A percentile compares a stretch with the other conserved stretches of the same genome.
Conservation (phyloP, 2,329 filamentous ascomycete species). For the Gaeumannomyces sp. region DNA sequence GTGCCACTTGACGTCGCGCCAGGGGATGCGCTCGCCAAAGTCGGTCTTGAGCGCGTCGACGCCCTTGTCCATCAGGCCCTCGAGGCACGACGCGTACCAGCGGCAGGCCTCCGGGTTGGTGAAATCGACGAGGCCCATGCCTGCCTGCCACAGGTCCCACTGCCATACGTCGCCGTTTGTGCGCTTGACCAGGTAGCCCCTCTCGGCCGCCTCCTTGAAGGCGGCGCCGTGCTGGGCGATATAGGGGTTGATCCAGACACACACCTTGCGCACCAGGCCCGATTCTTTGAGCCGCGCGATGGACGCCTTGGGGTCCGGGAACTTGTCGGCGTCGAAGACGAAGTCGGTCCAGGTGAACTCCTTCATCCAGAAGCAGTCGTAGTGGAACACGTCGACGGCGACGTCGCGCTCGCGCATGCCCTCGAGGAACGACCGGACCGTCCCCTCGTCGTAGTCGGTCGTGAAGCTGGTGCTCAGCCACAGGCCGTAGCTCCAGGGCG, state of each 20-base stretch:
- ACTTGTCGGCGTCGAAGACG: slow-evolving; percentile 60
- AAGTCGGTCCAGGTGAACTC: slow-evolving; percentile 73
- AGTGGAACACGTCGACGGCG: slow-evolving; percentile 67
- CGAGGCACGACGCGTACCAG: slow-evolving; percentile 60
- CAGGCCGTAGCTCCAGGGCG: slow-evolving; percentile 68
- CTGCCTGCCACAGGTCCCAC: slow-evolving; percentile 72
- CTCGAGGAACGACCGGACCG: slow-evolving; percentile 61
- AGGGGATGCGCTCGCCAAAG: slow-evolving; percentile 67
- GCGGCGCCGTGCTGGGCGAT: slow-evolving; percentile 62
- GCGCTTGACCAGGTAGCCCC: slow-evolving; percentile 63
- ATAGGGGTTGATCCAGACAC: slow-evolving; percentile 73
- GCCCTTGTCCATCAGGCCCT: slow-evolving; percentile 59
- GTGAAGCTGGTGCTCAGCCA: slow-evolving; percentile 75
- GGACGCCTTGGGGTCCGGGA: slow-evolving; percentile 61
- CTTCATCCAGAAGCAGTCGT: slow-evolving; percentile 73
- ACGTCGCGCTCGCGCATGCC: slow-evolving; percentile 61
- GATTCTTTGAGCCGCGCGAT: slow-evolving; percentile 58
- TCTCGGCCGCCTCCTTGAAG: slow-evolving; percentile 57
- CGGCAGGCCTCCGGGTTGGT: slow-evolving; percentile 62
- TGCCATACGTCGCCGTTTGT: slow-evolving; percentile 67
- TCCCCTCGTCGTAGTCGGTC: slow-evolving; percentile 64
- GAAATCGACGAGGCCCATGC: slow-evolving; percentile 69
- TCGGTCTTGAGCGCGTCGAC: slow-evolving; percentile 71
- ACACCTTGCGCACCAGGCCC: slow-evolving; percentile 57
- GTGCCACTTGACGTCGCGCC: slow-evolving; percentile 57